A percentile compares a stretch with the other conserved stretches of the same genome.
Evolutionary conservation across 768 basidiomycete genomes (phyloP).

Genomic region (Russula virescens): DNA sequence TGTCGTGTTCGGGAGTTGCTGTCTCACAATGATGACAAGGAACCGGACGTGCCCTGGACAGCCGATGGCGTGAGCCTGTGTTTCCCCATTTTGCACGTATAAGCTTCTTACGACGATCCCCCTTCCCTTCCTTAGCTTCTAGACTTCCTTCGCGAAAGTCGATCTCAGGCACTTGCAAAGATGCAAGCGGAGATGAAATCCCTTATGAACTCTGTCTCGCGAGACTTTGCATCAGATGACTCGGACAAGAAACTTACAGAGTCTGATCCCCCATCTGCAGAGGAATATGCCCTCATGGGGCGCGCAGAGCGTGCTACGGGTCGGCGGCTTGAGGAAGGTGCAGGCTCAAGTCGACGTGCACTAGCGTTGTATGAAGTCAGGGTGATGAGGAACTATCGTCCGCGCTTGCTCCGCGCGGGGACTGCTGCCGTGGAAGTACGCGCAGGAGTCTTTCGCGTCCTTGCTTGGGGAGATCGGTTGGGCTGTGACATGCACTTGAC

Average conservation of each 20-base stretch:
- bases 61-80: not conserved
- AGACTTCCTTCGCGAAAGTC: not conserved
- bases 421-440: not conserved
- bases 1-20: constrained; percentile 4
- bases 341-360: too few species aligned
- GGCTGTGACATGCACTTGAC: not conserved
- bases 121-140: not conserved
- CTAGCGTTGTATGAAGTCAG: constrained; percentile 2
- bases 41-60: not conserved
- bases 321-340: not conserved
- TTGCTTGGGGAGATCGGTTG: not conserved
- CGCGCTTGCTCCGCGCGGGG: not conserved
- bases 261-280: too few species aligned
- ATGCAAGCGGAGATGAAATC: not conserved
- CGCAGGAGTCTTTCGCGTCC: not conserved
- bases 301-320: not conserved
- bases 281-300: not conserved
- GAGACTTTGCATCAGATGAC: not conserved
- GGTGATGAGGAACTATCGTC: constrained; percentile 8
- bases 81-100: too few species aligned
- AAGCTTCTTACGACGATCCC: too few species aligned
- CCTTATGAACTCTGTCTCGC: not conserved
- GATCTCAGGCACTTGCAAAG: not conserved
- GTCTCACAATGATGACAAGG: not conserved
- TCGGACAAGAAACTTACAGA: not conserved